Percentiles rank a stretch among this genome's conserved stretches.
These are phyloP conservation scores for Apodospora peruviana DNA, from an alignment of 495 filamentous ascomycete species.

Conservation along the genomic window DNA sequence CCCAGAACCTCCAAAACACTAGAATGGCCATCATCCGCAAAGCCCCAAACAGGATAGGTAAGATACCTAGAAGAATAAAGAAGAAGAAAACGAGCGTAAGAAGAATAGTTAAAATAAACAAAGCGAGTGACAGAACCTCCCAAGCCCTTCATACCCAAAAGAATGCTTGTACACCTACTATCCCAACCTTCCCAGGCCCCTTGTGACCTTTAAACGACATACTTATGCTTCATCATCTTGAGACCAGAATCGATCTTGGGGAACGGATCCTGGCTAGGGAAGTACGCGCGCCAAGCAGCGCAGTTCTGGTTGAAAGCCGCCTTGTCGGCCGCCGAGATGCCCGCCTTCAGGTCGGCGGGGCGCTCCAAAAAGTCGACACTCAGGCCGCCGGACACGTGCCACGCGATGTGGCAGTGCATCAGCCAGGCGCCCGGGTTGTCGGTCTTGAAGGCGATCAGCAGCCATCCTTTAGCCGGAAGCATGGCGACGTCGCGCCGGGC, in stretches of 20 bases:
- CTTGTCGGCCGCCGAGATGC: constrained; percentile 13
- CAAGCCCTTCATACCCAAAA: too few relatives aligned
- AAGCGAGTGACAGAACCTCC: too few relatives aligned
- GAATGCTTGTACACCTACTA: too few relatives aligned
- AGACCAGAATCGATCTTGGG: constrained; percentile 25
- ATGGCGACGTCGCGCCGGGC: constrained; percentile 57
- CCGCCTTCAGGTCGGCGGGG: constrained; percentile 19
- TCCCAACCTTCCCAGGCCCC: too few relatives aligned
- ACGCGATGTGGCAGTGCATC: constrained; percentile 55
- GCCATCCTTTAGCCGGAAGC: constrained; percentile 36
- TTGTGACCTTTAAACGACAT: not conserved
- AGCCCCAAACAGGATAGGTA: too few relatives aligned
- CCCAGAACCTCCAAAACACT: too few relatives aligned
- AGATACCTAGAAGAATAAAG: too few relatives aligned
- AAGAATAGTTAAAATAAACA: too few relatives aligned
- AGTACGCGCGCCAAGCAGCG: constrained; percentile 19
- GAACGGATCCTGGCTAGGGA: constrained; percentile 14
- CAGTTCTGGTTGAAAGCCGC: constrained; percentile 20
- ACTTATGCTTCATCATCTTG: constrained; percentile 6
- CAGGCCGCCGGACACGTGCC: constrained; percentile 47
- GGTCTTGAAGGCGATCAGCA: constrained; percentile 49
- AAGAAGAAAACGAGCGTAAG: too few relatives aligned
- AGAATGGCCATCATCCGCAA: too few relatives aligned
- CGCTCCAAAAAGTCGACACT: constrained; percentile 45
- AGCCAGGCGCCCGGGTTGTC: constrained; percentile 56